Conservation (phyloP, 1,139 yeast genomes). For the Debaryomyces psychrophilus region DNA sequence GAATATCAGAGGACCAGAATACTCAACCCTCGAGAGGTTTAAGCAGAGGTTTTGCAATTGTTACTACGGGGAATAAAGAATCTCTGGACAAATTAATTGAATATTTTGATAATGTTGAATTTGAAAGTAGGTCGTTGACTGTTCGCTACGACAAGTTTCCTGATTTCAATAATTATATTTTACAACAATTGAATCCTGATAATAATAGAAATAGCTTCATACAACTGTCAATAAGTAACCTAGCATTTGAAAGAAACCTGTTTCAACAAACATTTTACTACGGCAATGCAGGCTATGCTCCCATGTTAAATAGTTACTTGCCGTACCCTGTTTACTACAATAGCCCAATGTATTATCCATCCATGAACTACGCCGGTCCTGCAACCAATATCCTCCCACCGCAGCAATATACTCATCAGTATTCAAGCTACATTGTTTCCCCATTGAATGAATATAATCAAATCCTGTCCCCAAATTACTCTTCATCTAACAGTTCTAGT, state of each 20-base stretch:
- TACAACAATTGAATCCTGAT: conserved; percentile 33
- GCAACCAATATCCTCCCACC: conserved; percentile 6
- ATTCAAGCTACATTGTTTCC: conserved; percentile 1
- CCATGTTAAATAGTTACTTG: conserved; percentile 7
- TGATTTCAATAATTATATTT: conserved; percentile 37
- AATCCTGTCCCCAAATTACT: background rate
- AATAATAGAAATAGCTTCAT: conserved; percentile 15
- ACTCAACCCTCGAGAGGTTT: conserved; percentile 13
- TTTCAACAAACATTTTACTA: conserved; percentile 40
- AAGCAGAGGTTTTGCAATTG: conserved; percentile 69
- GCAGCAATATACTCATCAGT: background rate
- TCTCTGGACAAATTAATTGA: conserved; percentile 57
- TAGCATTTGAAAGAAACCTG: conserved; percentile 41
- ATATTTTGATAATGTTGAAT: conserved; percentile 51
- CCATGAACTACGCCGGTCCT: conserved; percentile 5
- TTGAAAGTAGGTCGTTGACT: conserved; percentile 61
- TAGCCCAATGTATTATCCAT: conserved; percentile 4
- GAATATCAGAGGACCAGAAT: conserved; percentile 5
- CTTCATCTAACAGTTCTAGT: background rate
- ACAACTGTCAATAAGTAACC: conserved; percentile 20
- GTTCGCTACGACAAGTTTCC: conserved; percentile 61
- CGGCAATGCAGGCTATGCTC: conserved; percentile 16
- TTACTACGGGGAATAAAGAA: conserved; percentile 50
- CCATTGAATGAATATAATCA: conserved; percentile 4
- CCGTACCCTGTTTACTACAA: conserved; percentile 14